These are phyloP conservation scores for Suhomyces kilbournensis DNA, from an alignment of 805 yeast species.

Conservation along the genomic window DNA sequence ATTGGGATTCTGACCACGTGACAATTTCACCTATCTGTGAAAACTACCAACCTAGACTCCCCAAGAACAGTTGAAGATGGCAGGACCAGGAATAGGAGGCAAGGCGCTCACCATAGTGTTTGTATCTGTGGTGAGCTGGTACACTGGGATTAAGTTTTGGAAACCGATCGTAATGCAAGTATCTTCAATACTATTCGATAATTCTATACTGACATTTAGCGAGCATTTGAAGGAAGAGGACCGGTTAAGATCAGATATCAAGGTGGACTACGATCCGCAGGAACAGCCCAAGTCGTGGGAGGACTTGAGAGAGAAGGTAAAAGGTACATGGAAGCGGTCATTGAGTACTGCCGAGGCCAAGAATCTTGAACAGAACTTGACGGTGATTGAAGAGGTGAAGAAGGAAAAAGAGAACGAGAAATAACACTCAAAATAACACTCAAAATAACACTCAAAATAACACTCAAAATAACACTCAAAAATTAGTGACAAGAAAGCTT, in stretches of 20 bases:
- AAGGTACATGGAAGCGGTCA: conserved; percentile 29
- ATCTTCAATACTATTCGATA: neutral
- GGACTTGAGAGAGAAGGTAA: conserved; percentile 32
- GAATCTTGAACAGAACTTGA: conserved; percentile 7
- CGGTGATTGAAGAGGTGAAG: conserved; percentile 7
- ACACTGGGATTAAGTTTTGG: conserved; percentile 62
- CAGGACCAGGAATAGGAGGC: conserved; percentile 19
- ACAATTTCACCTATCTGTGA: neutral
- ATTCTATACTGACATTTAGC: conserved; percentile 21
- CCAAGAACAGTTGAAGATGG: neutral
- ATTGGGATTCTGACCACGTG: too few species aligned
- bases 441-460: too few species aligned
- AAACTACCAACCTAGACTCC: neutral
- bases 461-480: too few species aligned
- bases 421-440: too few species aligned
- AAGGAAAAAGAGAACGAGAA: conserved; percentile 4
- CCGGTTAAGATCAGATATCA: conserved; percentile 56
- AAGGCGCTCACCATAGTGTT: conserved; percentile 22
- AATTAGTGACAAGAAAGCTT: too few species aligned
- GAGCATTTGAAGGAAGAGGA: conserved; percentile 68
- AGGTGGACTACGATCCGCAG: conserved; percentile 43
- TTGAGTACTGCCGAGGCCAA: conserved; percentile 7
- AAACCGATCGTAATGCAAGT: conserved; percentile 69
- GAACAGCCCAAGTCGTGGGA: conserved; percentile 39
- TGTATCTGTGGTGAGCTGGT: conserved; percentile 35